Base-by-base conservation (phyloP, 345 rosid genomes). In the Cochlearia excelsa region DNA sequence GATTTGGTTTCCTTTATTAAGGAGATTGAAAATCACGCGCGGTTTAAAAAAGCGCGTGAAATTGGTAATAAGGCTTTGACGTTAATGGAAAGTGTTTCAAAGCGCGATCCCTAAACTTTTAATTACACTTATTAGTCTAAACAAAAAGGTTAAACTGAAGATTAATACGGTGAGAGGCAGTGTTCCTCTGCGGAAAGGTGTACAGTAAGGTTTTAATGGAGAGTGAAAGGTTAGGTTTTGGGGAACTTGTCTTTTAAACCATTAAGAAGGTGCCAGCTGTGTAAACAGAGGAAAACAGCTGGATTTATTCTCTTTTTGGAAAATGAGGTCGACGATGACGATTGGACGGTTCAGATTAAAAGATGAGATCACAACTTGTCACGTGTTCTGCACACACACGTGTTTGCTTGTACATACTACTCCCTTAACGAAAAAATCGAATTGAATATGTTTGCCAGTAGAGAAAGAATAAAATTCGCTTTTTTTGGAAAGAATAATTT, bases 261-360 rank as follows among this genome's bases (percentile, higher is more conserved):
- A 63, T 57, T 63, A 50, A 57, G 74, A 26, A 47, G 49, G 26
- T 57, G 74, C 65, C 74, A 70, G 65, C 74, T 70, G 59, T 44
- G 69, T 26, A 16, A 50, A 23, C 23, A 54, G 50, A 70, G 65
- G 69, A 37, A 58, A 45, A 64, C 70, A 70, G 75, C 75, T 70
- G 70, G 70, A 52, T 38, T 16, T 65, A 52, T 57, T 59, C 56
- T 30, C 46, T 51, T 63, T 56, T 43, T 9, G 16, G 28, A 34
- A 16, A 16, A 43, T 45, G 54, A 46, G 66, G 61, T 51, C 60
- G 30, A 27, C 29, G 7, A 29, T 34, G 4, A 3, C 0, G 8
- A 33, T 28, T 46, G 26, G 38, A 63, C 70, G 74, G 74, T 1
- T 46, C 30, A 51, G 74, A 70, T 70, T 57, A 9, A 57, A 55